Base-by-base conservation (phyloP, 2,329 filamentous ascomycete genomes). In the Claviceps sp. region DNA sequence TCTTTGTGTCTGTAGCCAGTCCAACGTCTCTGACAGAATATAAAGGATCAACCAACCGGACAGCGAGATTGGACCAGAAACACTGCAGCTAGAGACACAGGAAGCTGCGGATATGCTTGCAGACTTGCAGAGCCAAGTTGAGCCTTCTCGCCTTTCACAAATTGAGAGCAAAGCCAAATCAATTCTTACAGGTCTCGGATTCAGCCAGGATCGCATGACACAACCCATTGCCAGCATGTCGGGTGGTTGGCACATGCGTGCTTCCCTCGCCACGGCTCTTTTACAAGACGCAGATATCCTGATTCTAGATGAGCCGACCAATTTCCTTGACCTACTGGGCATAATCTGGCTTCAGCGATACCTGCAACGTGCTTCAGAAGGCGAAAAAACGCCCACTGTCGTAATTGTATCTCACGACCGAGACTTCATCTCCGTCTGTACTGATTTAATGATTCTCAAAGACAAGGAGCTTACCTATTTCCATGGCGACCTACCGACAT, bases 271-370 rank as follows among this genome's bases (percentile, higher is more conserved):
- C 2, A 72, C 72, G 3, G 79, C 81, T 0, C 72, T 94, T 4
- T 77, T 88, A 1, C 84, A 89, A 55, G 78, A 84, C 7, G 79
- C 82, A 0, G 87, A 94, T 57, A 79, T 94, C 2, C 72, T 94
- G 53, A 82, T 94, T 49, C 78, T 94, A 2, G 88, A 94, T 63
- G 88, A 94, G 63, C 89, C 89, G 0, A 94, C 88, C 37, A 94
- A 94, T 62, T 94, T 88, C 62, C 75, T 94, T 1, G 88, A 94
- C 61, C 72, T 94, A 0, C 75, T 89, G 0, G 87, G 86, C 1
- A 89, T 95, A 53, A 79, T 95, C 52, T 94, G 89, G 87, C 73
- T 95, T 1, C 84, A 94, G 62, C 76, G 77, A 13, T 84, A 89
- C 61, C 77, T 95, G 9, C 71, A 76, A 40, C 69, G 75, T 1